Conservation (phyloP, 495 filamentous ascomycete species). For the Penicillium subrubescens region DNA sequence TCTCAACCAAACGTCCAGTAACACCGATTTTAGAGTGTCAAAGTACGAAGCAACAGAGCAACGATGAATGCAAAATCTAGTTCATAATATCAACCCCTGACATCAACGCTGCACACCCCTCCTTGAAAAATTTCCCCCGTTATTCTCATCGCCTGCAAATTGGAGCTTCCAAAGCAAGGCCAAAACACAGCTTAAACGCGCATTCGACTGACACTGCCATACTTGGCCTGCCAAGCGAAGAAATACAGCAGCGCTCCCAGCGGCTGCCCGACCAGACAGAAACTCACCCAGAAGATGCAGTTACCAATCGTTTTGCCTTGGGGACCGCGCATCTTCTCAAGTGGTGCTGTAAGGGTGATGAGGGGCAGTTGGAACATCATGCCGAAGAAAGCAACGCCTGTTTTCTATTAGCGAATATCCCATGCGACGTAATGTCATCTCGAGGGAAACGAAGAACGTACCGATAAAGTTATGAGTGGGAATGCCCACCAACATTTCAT, state of each 20-base stretch:
- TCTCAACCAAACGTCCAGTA: not conserved
- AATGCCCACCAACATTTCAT: conserved; percentile 90
- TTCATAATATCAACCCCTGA: not conserved
- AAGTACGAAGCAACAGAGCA: not conserved
- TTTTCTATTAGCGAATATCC: conserved; percentile 10
- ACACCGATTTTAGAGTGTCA: too few relatives aligned
- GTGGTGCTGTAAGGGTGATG: conserved; percentile 72
- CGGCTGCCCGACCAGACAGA: conserved; percentile 92
- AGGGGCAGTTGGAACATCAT: conserved; percentile 94
- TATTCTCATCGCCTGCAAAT: not conserved
- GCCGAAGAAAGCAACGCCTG: conserved; percentile 86
- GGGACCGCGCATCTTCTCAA: conserved; percentile 76
- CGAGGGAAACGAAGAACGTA: conserved; percentile 35
- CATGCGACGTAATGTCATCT: not conserved
- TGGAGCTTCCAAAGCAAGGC: not conserved
- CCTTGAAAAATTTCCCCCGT: not conserved
- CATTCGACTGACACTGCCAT: conserved; percentile 68
- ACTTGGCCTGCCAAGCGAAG: conserved; percentile 98
- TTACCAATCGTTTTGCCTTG: conserved; percentile 81
- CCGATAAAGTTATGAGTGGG: conserved; percentile 95
- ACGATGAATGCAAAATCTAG: not conserved
- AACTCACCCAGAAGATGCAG: conserved; percentile 91
- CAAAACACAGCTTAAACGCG: conserved; percentile 3
- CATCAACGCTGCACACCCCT: not conserved
- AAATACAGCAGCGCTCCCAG: conserved; percentile 89